Evolutionary conservation across 306 rosid species (phyloP), one percentile per base, ranked within the genome.

Genomic region (Mimosa bimucronata): DNA sequence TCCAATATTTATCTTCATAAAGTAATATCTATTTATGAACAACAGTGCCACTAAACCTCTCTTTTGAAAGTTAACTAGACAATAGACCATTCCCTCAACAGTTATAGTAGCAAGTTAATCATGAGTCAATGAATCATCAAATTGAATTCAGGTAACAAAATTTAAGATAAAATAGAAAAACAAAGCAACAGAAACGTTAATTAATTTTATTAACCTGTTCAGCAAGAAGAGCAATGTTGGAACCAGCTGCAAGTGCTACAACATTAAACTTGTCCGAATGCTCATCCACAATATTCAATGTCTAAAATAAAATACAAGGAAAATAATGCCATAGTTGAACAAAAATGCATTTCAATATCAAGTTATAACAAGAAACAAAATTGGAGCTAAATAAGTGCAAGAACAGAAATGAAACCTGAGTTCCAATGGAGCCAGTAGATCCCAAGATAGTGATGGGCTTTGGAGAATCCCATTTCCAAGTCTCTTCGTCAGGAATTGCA

Each of bases 221-320:
- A 13, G 88, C 97, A 79, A 94, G 98, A 75, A 94, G 97, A 79
- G 97, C 85, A 30, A 94, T 78, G 57, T 92, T 94, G 23, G 97
- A 92, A 76, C 97, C 98, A 76, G 98, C 97, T 58, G 98, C 97
- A 64, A 94, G 90, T 0, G 92, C 97, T 66, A 90, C 97, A 66
- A 92, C 73, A 81, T 87, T 85, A 80, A 94, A 94, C 77, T 89
- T 92, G 19, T 94, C 97, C 0, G 97, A 91, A 78, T 92, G 85
- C 89, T 94, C 98, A 9, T 91, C 97, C 81, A 92, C 97, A 75
- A 94, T 94, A 72, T 85, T 92, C 75, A 94, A 78, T 64, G 98
- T 92, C 98, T 94, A 82, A 76, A 80, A 82, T 81, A 41, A 41
- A 57, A 79, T 25, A 3, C 44, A 61, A 77, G 52, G 68, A 67